Evolutionary conservation across 345 rosid genomes (phyloP).

Genomic region (Cardiospermum halicacabum): DNA sequence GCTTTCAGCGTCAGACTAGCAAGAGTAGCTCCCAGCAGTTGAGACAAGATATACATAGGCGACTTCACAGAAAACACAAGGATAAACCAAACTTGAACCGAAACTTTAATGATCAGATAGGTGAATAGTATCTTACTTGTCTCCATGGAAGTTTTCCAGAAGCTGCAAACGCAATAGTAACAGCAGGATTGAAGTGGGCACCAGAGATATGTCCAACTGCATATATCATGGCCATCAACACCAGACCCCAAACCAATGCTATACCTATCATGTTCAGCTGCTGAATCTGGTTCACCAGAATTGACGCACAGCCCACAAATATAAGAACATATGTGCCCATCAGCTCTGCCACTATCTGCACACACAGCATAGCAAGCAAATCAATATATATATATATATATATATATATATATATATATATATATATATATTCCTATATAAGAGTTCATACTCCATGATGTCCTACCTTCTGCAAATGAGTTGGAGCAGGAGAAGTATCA

Average conservation of each 20-base stretch:
- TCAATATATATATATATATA: not conserved
- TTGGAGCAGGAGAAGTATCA: constrained; percentile 22
- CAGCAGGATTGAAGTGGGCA: constrained; percentile 56
- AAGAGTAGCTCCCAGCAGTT: constrained; percentile 35
- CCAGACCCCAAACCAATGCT: constrained; percentile 43
- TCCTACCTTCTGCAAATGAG: constrained; percentile 27
- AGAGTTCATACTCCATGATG: no score
- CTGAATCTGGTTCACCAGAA: constrained; percentile 27
- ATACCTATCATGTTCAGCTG: constrained; percentile 35
- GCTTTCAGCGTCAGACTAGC: constrained; percentile 36
- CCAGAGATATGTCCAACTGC: constrained; percentile 45
- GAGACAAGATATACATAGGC: constrained; percentile 36
- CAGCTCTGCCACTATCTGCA: constrained; percentile 42
- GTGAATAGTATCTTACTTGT: constrained; percentile 22
- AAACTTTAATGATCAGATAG: not conserved
- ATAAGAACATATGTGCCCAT: constrained; percentile 41
- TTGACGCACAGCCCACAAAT: constrained; percentile 39
- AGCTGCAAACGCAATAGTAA: constrained; percentile 37
- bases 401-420: no score
- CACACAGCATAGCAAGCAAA: not conserved
- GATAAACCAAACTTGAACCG: not conserved
- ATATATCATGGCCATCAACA: constrained; percentile 37
- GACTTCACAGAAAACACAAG: constrained; percentile 18
- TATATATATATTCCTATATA: no score
- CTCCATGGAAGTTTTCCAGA: constrained; percentile 34